phyloP scores from a whole-genome alignment of 148 eudicot species.

The Diospyros lotus region DNA sequence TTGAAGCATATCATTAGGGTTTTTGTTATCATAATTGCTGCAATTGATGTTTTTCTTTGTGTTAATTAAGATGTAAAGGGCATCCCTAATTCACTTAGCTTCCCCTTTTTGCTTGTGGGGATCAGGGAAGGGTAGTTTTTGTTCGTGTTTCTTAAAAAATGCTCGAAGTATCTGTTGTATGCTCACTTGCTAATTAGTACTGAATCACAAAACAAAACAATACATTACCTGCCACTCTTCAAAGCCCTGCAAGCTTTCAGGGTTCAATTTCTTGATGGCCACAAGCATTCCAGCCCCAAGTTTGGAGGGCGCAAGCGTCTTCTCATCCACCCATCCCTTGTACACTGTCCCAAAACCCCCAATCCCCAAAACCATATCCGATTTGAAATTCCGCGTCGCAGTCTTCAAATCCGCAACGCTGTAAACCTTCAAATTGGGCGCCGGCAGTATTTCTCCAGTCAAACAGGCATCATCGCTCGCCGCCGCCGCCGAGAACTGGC shows the following conservation, averaged over 20 bases:
- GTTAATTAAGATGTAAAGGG: too few species aligned
- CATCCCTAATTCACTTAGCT: too few species aligned
- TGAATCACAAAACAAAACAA: not conserved
- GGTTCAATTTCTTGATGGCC: constrained; percentile 58
- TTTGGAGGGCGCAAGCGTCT: constrained; percentile 11
- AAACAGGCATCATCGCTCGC: constrained; percentile 18
- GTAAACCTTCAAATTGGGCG: constrained; percentile 44
- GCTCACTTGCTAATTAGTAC: not conserved
- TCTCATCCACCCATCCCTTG: constrained; percentile 59
- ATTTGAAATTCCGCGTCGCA: constrained; percentile 48
- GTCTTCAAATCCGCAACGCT: constrained; percentile 41
- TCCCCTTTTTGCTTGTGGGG: too few species aligned
- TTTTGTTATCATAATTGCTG: constrained; percentile 2
- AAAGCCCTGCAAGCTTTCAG: constrained; percentile 54
- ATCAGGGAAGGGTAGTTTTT: too few species aligned
- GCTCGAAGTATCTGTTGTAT: too few species aligned
- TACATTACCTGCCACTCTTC: constrained; percentile 51
- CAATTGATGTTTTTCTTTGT: not conserved
- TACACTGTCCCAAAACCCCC: constrained; percentile 67
- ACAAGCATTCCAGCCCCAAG: constrained; percentile 32
- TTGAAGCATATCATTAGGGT: not conserved
- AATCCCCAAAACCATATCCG: constrained; percentile 46
- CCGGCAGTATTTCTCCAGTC: constrained; percentile 22
- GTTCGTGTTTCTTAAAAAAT: too few species aligned
- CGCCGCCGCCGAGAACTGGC: constrained; percentile 32